Evolutionary conservation across 164 flowering plant genomes (phyloP), one percentile per base, ranked within the genome.

Genomic region (Umbilicus rupestris): DNA sequence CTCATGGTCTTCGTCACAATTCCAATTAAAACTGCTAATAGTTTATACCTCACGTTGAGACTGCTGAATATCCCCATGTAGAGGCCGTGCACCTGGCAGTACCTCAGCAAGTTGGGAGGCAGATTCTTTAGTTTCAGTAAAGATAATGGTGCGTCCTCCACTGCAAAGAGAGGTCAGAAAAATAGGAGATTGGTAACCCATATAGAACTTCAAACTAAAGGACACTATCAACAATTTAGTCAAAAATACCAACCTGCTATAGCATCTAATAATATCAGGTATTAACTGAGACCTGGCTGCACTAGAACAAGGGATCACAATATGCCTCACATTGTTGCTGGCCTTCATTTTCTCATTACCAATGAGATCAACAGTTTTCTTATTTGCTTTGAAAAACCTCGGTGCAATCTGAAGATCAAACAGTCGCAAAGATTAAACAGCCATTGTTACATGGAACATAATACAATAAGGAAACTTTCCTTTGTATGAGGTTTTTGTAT

Each of bases 331-430:
- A 78, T 66, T 85, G 41, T 79, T 76, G 66, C 96, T 92, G 39
- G 98, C 97, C 79, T 93, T 93, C 94, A 93, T 89, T 68, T 83
- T 90, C 78, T 87, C 93, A 76, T 88, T 86, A 26, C 97, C 92
- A 69, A 94, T 96, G 76, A 91, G 96, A 78, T 95, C 97, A 7
- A 75, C 90, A 29, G 92, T 92, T 74, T 80, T 84, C 84, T 84
- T 92, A 63, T 79, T 74, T 35, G 86, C 72, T 62, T 88, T 95
- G 7, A 91, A 78, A 78, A 92, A 95, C 80, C 76, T 85, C 2
- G 84, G 41, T 63, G 96, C 46, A 69, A 95, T 85, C 99, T 95
- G 79, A 26, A 45, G 62, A 57, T 58, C 44, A 65, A 1, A 67
- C 19, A n/a, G 16, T 46, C 46, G 20, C 5, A 24, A 28, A 68